Conservation (phyloP, 805 yeast genomes). For the Saccharomyces kudriavzevii region DNA sequence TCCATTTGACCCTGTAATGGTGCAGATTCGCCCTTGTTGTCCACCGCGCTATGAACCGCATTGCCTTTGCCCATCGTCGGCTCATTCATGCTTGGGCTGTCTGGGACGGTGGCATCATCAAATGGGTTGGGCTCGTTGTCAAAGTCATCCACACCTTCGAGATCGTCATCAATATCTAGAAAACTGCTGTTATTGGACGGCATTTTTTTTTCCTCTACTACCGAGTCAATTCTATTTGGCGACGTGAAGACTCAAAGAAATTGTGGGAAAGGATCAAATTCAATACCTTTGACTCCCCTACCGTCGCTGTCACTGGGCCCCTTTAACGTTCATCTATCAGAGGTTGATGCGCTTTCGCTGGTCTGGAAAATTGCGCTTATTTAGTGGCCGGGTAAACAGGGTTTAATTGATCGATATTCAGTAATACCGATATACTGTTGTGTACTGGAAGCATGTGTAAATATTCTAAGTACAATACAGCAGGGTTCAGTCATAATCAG, state of each 20-base stretch:
- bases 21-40: neutral
- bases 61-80: conserved; percentile 1
- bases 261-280: neutral
- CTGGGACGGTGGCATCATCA: conserved; percentile 5
- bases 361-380: neutral
- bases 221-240: neutral
- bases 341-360: neutral
- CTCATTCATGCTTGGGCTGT: neutral
- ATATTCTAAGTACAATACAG: neutral
- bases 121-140: conserved; percentile 16
- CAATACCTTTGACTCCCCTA: neutral
- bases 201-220: neutral
- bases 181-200: conserved; percentile 1
- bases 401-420: neutral
- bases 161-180: conserved; percentile 17
- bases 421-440: neutral
- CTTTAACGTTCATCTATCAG: neutral
- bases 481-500: neutral
- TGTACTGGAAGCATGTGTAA: neutral
- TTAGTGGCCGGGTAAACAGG: neutral
- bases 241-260: neutral
- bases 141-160: conserved; percentile 26
- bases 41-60: neutral
- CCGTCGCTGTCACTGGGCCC: neutral
- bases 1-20: neutral